These are phyloP conservation scores for Pythium dissotocum DNA, from an alignment of 352 stramenopile species.

Conservation along the genomic window DNA sequence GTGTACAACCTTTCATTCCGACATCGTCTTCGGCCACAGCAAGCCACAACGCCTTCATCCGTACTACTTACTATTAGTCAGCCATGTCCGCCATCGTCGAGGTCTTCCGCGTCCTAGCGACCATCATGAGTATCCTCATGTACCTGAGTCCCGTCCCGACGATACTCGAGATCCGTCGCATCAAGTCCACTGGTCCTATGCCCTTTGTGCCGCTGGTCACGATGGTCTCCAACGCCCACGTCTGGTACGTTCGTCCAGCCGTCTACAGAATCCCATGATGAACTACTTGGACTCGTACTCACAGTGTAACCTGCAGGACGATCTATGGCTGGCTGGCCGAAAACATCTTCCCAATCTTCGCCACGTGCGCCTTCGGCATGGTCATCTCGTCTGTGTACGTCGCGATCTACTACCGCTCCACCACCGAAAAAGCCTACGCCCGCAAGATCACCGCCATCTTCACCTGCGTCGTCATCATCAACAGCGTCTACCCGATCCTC, in stretches of 20 bases:
- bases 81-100: too few relatives aligned
- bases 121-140: too few relatives aligned
- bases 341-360: slow-evolving; percentile 9
- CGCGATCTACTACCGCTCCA: slow-evolving; percentile 18
- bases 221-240: slow-evolving; percentile 44
- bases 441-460: slow-evolving; percentile 9
- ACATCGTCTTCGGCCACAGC: too few relatives aligned
- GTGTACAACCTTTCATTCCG: too few relatives aligned
- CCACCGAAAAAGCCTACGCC: slow-evolving; percentile 10
- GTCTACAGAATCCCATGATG: too few relatives aligned
- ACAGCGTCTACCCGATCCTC: slow-evolving; percentile 12
- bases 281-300: too few relatives aligned
- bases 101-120: too few relatives aligned
- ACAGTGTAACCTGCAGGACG: slow-evolving; percentile 7
- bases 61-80: too few relatives aligned
- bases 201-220: slow-evolving; percentile 39
- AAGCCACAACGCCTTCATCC: too few relatives aligned
- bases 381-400: slow-evolving; percentile 4
- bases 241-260: slow-evolving; percentile 20
- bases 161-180: too few relatives aligned
- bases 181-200: too few relatives aligned
- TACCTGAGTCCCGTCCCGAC: too few relatives aligned
- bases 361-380: slow-evolving; percentile 12
- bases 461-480: neutral
- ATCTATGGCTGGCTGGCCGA: slow-evolving; percentile 23